Evolutionary conservation across 176 grass and related monocot genomes (phyloP).

Genomic region (Carex scoparia): DNA sequence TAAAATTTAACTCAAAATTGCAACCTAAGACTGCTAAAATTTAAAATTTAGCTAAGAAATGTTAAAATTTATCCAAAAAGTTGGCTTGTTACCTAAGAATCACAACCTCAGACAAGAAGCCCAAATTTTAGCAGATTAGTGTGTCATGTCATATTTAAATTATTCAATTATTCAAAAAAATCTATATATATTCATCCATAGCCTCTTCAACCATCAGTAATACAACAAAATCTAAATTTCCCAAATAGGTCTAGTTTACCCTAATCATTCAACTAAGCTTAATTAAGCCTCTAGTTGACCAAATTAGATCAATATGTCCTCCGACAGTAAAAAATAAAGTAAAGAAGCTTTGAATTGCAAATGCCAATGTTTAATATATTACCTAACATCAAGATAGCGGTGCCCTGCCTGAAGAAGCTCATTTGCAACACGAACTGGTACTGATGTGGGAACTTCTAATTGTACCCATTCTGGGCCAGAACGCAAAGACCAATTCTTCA

Average conservation of each 20-base stretch:
- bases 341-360: background rate
- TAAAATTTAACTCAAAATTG: background rate
- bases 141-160: background rate
- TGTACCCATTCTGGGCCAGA: background rate
- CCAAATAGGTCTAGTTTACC: background rate
- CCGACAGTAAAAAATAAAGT: background rate
- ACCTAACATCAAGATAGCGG: constrained; percentile 93
- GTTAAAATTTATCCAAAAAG: background rate
- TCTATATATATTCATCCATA: background rate
- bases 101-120: background rate
- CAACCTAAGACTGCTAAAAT: background rate
- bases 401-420: constrained; percentile 69
- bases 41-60: too few species aligned
- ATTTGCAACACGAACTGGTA: constrained; percentile 77
- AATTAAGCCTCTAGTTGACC: background rate
- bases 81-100: background rate
- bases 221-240: background rate
- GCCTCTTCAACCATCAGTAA: background rate
- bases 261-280: background rate
- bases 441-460: constrained; percentile 46
- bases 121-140: background rate
- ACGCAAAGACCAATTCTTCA: constrained; percentile 22
- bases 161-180: background rate
- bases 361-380: constrained; percentile 4
- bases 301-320: background rate